These are phyloP conservation scores for Tulasnella sp. DNA, from an alignment of 768 basidiomycete genomes.

Conservation along the genomic window DNA sequence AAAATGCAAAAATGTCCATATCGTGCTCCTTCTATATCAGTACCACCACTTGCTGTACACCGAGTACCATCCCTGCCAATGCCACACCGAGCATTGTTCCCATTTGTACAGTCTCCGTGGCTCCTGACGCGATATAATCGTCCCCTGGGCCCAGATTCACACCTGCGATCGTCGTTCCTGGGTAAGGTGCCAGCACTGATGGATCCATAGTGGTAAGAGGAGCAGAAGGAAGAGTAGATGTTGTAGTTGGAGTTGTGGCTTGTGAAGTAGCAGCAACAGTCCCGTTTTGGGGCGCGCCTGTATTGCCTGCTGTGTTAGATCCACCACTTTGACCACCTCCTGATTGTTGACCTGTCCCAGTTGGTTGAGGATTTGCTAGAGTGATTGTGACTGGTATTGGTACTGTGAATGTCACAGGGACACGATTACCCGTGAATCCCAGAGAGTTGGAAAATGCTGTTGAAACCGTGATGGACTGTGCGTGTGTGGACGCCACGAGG, in stretches of 20 bases:
- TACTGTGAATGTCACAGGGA: neutral
- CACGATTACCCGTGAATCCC: neutral
- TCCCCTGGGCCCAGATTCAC: slow-evolving; percentile 3
- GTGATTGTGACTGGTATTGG: slow-evolving; percentile 8
- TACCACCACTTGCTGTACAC: too few species aligned
- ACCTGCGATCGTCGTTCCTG: slow-evolving; percentile 4
- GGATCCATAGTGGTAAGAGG: neutral
- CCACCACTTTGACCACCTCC: neutral
- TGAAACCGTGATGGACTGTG: slow-evolving; percentile 5
- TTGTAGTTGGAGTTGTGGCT: neutral
- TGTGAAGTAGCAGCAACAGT: neutral
- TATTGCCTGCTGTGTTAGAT: neutral
- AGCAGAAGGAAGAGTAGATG: slow-evolving; percentile 6
- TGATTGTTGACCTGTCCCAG: neutral
- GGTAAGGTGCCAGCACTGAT: slow-evolving; percentile 5
- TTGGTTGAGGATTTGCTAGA: neutral
- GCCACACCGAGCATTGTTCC: too few species aligned
- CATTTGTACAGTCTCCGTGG: too few species aligned
- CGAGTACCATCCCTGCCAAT: neutral
- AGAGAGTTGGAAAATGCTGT: neutral
- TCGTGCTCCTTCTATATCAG: too few species aligned
- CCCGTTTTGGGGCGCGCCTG: neutral
- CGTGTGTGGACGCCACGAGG: neutral
- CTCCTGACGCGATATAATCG: slow-evolving; percentile 5
- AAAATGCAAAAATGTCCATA: too few species aligned